These are phyloP conservation scores for Hydnum rufescens DNA, from an alignment of 768 basidiomycete species.

Conservation along the genomic window DNA sequence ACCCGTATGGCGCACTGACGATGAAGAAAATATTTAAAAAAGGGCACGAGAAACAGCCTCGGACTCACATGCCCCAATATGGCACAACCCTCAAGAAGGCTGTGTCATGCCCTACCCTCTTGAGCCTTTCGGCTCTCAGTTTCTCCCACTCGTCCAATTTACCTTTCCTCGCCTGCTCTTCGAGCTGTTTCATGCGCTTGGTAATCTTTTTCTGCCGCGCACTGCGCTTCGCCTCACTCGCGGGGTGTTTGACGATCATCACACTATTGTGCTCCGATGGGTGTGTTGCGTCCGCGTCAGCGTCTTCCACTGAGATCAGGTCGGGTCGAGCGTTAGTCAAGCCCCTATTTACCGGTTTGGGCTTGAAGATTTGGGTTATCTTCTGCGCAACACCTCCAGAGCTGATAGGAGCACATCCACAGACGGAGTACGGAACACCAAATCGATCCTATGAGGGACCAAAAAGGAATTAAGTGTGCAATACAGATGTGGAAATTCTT, in stretches of 20 bases:
- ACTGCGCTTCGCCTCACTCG: conserved; percentile 2
- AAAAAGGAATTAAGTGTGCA: conserved; percentile 12
- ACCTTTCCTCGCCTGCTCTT: conserved; percentile 2
- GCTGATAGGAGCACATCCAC: conserved; percentile 32
- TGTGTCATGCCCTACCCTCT: not conserved
- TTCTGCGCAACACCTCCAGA: not conserved
- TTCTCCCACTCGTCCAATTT: conserved; percentile 8
- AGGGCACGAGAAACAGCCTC: not conserved
- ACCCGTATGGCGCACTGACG: not conserved
- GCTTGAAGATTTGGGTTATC: not conserved
- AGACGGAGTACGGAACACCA: conserved; percentile 33
- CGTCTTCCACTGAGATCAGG: conserved; percentile 8
- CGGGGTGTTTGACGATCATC: conserved; percentile 5
- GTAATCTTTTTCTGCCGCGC: conserved; percentile 2
- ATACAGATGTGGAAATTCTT: not conserved
- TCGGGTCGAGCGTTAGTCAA: conserved; percentile 10
- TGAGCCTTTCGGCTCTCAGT: conserved; percentile 2
- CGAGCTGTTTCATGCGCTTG: conserved; percentile 5
- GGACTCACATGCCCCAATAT: conserved; percentile 3
- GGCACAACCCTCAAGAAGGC: not conserved
- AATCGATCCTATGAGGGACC: too few species aligned
- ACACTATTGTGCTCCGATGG: conserved; percentile 11
- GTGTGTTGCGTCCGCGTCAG: conserved; percentile 10
- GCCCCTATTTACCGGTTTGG: conserved; percentile 4
- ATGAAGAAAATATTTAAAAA: not conserved